phyloP scores from a whole-genome alignment of 2,329 filamentous ascomycete genomes.

The Aspergillaceae sp. region DNA sequence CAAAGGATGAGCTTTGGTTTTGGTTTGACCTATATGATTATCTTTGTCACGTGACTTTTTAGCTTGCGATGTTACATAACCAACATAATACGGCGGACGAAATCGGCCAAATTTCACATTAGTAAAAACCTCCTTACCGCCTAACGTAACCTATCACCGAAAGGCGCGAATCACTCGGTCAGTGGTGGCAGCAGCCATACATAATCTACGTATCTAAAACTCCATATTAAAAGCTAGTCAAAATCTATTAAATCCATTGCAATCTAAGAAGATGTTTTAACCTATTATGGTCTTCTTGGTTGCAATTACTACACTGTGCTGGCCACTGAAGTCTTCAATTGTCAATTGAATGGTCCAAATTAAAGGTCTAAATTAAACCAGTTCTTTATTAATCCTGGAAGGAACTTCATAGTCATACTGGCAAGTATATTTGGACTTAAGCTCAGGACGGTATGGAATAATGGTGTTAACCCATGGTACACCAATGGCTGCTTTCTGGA shows the following conservation, averaged over 20 bases:
- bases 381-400: background rate
- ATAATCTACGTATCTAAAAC: too few relatives aligned
- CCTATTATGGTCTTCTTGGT: background rate
- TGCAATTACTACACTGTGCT: conserved; percentile 1
- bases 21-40: too few relatives aligned
- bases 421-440: background rate
- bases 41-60: too few relatives aligned
- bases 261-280: background rate
- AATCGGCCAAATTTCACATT: too few relatives aligned
- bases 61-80: too few relatives aligned
- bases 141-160: background rate
- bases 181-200: background rate
- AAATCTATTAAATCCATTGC: background rate
- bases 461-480: background rate
- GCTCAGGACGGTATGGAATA: background rate
- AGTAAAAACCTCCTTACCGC: too few relatives aligned
- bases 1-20: too few relatives aligned
- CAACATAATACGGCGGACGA: too few relatives aligned
- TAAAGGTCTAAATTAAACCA: background rate
- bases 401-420: background rate
- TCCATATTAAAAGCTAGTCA: background rate
- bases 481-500: background rate
- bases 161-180: too few relatives aligned
- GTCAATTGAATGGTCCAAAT: background rate
- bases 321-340: background rate